These are phyloP conservation scores for Vigna angularis DNA, from an alignment of 306 rosid species.

Conservation along the genomic window DNA sequence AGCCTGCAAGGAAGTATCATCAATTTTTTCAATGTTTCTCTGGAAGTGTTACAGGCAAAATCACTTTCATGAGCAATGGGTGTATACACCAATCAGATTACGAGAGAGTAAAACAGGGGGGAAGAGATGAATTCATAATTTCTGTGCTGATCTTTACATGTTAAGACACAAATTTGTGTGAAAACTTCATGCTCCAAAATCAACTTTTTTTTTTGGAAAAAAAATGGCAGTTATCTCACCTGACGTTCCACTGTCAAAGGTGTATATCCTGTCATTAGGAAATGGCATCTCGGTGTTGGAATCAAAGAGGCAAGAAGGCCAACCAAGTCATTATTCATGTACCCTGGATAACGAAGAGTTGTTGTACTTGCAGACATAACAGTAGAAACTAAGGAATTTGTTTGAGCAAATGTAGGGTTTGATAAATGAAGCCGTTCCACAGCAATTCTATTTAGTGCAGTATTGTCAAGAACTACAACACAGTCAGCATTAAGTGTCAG, in stretches of 20 bases:
- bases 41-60: constrained; percentile 16
- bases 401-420: constrained; percentile 97
- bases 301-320: constrained; percentile 98
- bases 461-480: constrained; percentile 98
- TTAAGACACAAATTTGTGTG: neutral
- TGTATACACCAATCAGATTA: constrained; percentile 14
- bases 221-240: constrained; percentile 53
- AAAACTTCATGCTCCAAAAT: constrained; percentile 24
- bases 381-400: constrained; percentile 96
- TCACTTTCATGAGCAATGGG: constrained; percentile 10
- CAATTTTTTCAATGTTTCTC: constrained; percentile 29
- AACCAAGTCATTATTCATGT: constrained; percentile 99
- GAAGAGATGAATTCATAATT: neutral
- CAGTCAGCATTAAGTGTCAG: constrained; percentile 97
- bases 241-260: constrained; percentile 98
- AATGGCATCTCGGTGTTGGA: constrained; percentile 99
- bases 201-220: neutral
- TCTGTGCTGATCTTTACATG: constrained; percentile 15
- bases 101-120: neutral
- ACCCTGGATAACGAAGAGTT: constrained; percentile 96
- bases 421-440: constrained; percentile 98
- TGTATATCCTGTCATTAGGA: constrained; percentile 99
- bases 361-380: constrained; percentile 99
- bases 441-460: constrained; percentile 95
- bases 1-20: constrained; percentile 67